Evolutionary conservation across 2,329 filamentous ascomycete genomes (phyloP).

Genomic region (Cytospora chrysosperma): DNA sequence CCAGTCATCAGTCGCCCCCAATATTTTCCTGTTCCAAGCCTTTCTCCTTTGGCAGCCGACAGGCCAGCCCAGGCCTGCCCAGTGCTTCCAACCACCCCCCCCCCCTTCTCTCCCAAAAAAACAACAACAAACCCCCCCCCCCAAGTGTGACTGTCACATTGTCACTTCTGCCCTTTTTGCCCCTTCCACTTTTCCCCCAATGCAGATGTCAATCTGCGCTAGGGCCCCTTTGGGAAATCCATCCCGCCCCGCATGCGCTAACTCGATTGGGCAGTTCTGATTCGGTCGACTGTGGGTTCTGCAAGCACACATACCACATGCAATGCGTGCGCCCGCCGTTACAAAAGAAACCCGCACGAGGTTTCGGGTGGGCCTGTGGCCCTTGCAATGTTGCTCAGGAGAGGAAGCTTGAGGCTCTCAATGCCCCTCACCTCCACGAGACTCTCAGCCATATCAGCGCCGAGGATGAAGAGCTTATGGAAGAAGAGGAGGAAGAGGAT

Average conservation of each 20-base stretch:
- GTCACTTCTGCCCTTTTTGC: not conserved
- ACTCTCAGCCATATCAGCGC: slow-evolving; percentile 60
- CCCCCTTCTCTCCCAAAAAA: not conserved
- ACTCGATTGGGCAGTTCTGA: slow-evolving; percentile 62
- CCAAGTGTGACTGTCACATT: slow-evolving; percentile 2
- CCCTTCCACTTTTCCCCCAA: slow-evolving; percentile 7
- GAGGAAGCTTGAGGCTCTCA: slow-evolving; percentile 82
- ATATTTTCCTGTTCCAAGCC: slow-evolving; percentile 19
- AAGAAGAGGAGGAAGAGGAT: slow-evolving; percentile 76
- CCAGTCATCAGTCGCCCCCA: slow-evolving; percentile 19
- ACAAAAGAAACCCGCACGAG: slow-evolving; percentile 92
- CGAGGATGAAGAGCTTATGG: slow-evolving; percentile 62
- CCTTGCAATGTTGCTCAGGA: slow-evolving; percentile 96
- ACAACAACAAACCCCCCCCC: too few species aligned
- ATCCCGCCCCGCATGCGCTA: slow-evolving; percentile 18
- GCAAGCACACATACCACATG: slow-evolving; percentile 96
- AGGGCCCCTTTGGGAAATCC: slow-evolving; percentile 9
- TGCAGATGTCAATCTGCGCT: slow-evolving; percentile 18
- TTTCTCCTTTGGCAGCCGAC: slow-evolving; percentile 8
- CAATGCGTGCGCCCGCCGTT: slow-evolving; percentile 90
- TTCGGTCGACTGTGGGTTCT: slow-evolving; percentile 96
- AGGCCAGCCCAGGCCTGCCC: not conserved
- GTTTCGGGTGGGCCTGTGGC: slow-evolving; percentile 97
- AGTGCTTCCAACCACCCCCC: not conserved
- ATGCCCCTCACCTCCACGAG: slow-evolving; percentile 75